Conservation (phyloP, 1,284 basidiomycete species). For the Boletellus sp. region DNA sequence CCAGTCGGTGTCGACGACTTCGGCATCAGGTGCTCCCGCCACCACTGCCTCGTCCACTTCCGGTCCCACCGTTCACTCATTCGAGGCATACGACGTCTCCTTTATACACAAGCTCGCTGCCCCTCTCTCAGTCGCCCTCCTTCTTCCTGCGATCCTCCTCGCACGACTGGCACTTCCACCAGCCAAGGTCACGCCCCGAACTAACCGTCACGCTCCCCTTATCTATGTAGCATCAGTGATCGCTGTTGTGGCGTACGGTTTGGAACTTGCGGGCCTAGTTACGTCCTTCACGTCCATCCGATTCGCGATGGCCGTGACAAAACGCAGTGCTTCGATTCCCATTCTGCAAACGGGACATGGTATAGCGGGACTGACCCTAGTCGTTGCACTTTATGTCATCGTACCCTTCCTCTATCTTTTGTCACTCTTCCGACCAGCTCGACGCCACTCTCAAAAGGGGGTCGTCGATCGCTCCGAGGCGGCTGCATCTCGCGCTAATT, state of each 20-base stretch:
- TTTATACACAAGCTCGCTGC: slow-evolving; percentile 61
- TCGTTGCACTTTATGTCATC: slow-evolving; percentile 53
- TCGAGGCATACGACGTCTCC: slow-evolving; percentile 48
- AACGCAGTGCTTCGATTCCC: slow-evolving; percentile 32
- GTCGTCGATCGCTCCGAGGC: slow-evolving; percentile 21
- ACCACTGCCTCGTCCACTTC: slow-evolving; percentile 25
- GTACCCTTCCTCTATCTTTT: slow-evolving; percentile 46
- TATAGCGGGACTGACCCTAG: slow-evolving; percentile 58
- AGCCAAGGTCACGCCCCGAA: slow-evolving; percentile 25
- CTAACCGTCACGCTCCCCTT: slow-evolving; percentile 27
- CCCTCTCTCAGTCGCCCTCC: slow-evolving; percentile 58
- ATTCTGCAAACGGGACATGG: slow-evolving; percentile 60
- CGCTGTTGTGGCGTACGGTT: slow-evolving; percentile 50
- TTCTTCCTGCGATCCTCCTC: slow-evolving; percentile 53
- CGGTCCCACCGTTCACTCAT: slow-evolving; percentile 18
- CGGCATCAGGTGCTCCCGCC: slow-evolving; percentile 22
- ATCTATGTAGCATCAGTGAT: slow-evolving; percentile 39
- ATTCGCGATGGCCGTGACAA: slow-evolving; percentile 27
- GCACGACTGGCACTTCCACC: slow-evolving; percentile 50
- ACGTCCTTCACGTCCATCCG: slow-evolving; percentile 58
- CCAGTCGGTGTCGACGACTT: slow-evolving; percentile 20
- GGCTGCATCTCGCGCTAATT: slow-evolving; percentile 34
- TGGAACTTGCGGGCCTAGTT: slow-evolving; percentile 59
- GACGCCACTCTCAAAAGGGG: slow-evolving; percentile 15
- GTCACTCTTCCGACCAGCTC: slow-evolving; percentile 26